Conservation (phyloP, 164 flowering plant species). For the Liquidambar formosana region DNA sequence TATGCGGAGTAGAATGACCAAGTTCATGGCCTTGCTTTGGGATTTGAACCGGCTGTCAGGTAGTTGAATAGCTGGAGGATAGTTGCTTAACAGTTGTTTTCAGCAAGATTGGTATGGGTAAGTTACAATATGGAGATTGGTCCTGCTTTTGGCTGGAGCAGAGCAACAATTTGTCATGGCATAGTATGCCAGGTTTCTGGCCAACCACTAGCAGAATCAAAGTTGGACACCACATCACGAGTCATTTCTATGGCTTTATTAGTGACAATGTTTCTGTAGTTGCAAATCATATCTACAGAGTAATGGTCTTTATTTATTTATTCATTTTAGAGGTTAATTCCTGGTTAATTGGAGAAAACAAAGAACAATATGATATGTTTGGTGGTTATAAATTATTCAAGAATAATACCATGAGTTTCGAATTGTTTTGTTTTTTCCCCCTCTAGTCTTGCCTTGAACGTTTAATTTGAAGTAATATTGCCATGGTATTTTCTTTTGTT, state of each 20-base stretch:
- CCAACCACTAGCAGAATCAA: neutral
- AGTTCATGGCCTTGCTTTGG: neutral
- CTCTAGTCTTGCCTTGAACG: no score
- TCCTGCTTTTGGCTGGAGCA: neutral
- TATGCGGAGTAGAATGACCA: neutral
- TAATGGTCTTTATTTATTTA: no score
- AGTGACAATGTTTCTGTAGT: neutral
- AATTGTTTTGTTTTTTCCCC: no score
- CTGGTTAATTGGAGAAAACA: no score
- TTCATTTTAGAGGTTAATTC: no score
- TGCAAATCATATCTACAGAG: neutral
- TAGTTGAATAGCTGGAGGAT: neutral
- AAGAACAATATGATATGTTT: no score
- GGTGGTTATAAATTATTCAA: no score
- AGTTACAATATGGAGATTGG: neutral
- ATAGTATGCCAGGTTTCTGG: neutral
- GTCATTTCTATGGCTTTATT: neutral
- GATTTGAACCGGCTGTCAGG: neutral
- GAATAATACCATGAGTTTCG: no score
- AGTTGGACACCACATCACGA: neutral
- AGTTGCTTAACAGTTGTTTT: neutral
- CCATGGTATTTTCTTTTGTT: no score
- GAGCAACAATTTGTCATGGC: neutral
- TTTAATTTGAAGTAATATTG: no score
- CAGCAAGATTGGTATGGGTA: neutral